phyloP scores from a whole-genome alignment of 192 early-diverging fungal genomes.

The Coemansia sp. region DNA sequence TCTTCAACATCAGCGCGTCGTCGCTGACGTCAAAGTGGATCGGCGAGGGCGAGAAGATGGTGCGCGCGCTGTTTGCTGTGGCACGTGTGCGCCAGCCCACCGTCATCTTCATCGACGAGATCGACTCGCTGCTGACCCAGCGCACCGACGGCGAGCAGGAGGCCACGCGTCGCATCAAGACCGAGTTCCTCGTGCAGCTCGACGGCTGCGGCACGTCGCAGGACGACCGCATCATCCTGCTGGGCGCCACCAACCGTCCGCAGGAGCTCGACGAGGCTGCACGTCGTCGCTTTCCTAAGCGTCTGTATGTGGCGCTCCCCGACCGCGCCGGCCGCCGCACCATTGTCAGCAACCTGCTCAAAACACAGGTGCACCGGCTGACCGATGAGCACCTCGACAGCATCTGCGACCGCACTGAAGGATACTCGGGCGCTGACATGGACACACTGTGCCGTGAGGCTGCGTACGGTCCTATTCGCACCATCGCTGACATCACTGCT shows the following conservation, averaged over 20 bases:
- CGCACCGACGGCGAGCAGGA: constrained; percentile 88
- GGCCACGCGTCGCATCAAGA: constrained; percentile 86
- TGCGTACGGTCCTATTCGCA: constrained; percentile 70
- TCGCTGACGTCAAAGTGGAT: constrained; percentile 95
- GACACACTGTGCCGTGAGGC: constrained; percentile 77
- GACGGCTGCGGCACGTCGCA: constrained; percentile 71
- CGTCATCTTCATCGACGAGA: constrained; percentile 93
- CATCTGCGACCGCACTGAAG: constrained; percentile 65
- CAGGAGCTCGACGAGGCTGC: constrained; percentile 94
- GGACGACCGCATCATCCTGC: constrained; percentile 76
- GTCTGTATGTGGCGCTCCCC: constrained; percentile 84
- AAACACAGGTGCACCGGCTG: constrained; percentile 58
- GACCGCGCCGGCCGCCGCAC: constrained; percentile 63
- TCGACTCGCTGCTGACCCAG: constrained; percentile 87
- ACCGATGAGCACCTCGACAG: constrained; percentile 57
- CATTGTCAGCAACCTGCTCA: constrained; percentile 65
- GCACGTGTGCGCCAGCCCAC: constrained; percentile 83
- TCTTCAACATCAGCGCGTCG: constrained; percentile 88
- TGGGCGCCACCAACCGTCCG: constrained; percentile 75
- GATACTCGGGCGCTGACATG: constrained; percentile 89
- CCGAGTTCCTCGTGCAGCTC: constrained; percentile 86
- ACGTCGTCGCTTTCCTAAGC: constrained; percentile 67
- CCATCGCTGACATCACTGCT: constrained; percentile 58
- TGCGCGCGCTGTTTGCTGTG: constrained; percentile 85
- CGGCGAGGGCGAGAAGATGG: constrained; percentile 94